Evolutionary conservation across 768 basidiomycete genomes (phyloP), one percentile per base, ranked within the genome.

Genomic region (Rhizopogon roseolus): DNA sequence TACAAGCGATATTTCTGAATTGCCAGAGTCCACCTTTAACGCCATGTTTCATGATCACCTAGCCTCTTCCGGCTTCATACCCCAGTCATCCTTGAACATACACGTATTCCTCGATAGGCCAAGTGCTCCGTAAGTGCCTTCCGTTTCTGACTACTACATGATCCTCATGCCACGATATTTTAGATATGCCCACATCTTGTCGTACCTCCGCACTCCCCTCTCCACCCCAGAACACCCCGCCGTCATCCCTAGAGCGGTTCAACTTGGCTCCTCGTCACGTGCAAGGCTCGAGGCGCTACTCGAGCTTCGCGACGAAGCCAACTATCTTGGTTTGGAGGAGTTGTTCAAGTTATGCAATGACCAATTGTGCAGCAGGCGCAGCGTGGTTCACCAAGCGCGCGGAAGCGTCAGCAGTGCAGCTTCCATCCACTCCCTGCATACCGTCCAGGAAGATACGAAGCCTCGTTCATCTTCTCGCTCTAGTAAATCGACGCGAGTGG

Each of bases 21-120:
- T 39, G 22, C 68, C 63, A 16, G 54, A 61, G 28, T 46, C 37
- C 48, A 61, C 71, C 11, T 74, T 86, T 62, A 76, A 74, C 16
- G 64, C 78, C 0, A 73, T 78, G 55, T 85, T 88, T 63, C 79
- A 76, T 39, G 76, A 80, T 28, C 88, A 90, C 58, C 79, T 88
- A 7, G 69, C 79, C 13, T 79, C 84, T 6, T 80, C 82, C 52
- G 85, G 83, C 6, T 69, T 81, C 38, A 63, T 85, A 4, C 60
- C 71, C 1, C 76, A 73, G 25, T 64, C 75, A 2, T 73, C 80
- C 5, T 70, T 71, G 37, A 74, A 68, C 41, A 67, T 91, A 36
- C 86, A 90, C 57, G 61, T 93, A 13, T 93, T 93, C 70, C 73
- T 93, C 22, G 90, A 93, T 64, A 76, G 90, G 25, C 79, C 90